Percentiles rank a stretch among this genome's conserved stretches.
phyloP scores from a whole-genome alignment of 2,329 filamentous ascomycete species.

The Xylariales sp. region DNA sequence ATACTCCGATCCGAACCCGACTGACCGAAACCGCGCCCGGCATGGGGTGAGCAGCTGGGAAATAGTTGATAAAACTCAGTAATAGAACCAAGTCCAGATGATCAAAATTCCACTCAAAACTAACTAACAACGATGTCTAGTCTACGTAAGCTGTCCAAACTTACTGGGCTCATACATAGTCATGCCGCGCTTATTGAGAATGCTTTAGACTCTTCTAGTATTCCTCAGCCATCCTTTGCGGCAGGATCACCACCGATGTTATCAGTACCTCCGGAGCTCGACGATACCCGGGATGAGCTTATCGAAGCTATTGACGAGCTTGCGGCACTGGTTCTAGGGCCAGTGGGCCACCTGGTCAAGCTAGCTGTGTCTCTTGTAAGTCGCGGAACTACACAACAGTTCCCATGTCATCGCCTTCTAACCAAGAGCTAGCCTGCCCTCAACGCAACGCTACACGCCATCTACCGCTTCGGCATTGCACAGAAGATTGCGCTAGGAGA shows the following conservation, averaged over 20 bases:
- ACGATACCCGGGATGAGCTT: conserved; percentile 7
- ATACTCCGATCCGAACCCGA: too few species aligned
- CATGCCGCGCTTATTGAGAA: background rate
- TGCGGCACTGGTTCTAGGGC: conserved; percentile 3
- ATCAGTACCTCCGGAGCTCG: background rate
- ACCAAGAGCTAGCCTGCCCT: background rate
- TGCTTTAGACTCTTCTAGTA: background rate
- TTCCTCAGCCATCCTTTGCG: background rate
- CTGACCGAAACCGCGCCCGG: too few species aligned
- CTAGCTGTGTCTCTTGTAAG: background rate
- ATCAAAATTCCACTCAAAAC: too few species aligned
- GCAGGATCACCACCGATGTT: background rate
- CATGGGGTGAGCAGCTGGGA: too few species aligned
- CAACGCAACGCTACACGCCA: conserved; percentile 14
- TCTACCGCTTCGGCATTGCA: conserved; percentile 20
- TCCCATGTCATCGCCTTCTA: too few species aligned
- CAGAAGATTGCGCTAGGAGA: conserved; percentile 12
- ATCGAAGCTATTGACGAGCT: conserved; percentile 11
- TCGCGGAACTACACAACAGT: background rate
- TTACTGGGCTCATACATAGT: background rate
- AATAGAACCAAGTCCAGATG: too few species aligned
- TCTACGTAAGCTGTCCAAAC: background rate
- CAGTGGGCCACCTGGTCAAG: background rate
- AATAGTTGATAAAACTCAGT: too few species aligned
- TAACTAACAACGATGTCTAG: too few species aligned